phyloP scores from a whole-genome alignment of 1,284 basidiomycete genomes.

The Rhodotorula sp. region DNA sequence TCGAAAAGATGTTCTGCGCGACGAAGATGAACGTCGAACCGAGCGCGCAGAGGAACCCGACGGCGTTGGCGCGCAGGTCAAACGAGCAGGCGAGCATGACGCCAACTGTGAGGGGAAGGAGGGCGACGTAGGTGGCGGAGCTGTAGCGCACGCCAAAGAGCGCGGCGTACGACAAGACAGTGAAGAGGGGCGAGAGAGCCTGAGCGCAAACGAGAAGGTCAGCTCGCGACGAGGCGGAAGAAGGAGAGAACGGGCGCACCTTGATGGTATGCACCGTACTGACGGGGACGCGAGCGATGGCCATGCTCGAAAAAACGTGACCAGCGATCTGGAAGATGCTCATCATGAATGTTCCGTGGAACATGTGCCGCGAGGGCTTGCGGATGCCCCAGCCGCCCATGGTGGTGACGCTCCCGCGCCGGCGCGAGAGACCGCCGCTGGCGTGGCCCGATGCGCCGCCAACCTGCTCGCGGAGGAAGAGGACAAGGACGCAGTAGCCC shows the following conservation, averaged over 20 bases:
- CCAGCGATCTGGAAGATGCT: conserved; percentile 90
- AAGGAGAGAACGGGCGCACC: conserved; percentile 58
- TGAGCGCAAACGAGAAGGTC: conserved; percentile 50
- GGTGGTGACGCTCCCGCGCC: conserved; percentile 30
- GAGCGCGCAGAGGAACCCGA: conserved; percentile 85
- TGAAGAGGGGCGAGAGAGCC: conserved; percentile 96
- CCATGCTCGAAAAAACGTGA: conserved; percentile 94
- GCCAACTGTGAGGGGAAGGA: conserved; percentile 90
- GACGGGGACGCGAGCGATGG: conserved; percentile 92
- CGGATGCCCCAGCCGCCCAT: conserved; percentile 47
- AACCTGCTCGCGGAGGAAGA: conserved; percentile 36
- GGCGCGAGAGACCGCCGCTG: conserved; percentile 3
- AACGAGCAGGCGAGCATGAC: conserved; percentile 98
- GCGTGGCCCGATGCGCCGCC: conserved; percentile 1
- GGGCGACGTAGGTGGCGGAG: conserved; percentile 83
- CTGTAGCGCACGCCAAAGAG: conserved; percentile 93
- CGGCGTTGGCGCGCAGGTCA: conserved; percentile 78
- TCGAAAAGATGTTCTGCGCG: conserved; percentile 98
- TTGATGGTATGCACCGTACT: conserved; percentile 99
- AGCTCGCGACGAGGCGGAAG: not conserved
- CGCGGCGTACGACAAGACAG: conserved; percentile 88
- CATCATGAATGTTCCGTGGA: conserved; percentile 83
- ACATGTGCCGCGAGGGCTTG: conserved; percentile 68
- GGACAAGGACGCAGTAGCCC: conserved; percentile 73
- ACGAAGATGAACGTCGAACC: conserved; percentile 95